phyloP scores from a whole-genome alignment of 495 filamentous ascomycete species.

The Schizothecium vesticola region DNA sequence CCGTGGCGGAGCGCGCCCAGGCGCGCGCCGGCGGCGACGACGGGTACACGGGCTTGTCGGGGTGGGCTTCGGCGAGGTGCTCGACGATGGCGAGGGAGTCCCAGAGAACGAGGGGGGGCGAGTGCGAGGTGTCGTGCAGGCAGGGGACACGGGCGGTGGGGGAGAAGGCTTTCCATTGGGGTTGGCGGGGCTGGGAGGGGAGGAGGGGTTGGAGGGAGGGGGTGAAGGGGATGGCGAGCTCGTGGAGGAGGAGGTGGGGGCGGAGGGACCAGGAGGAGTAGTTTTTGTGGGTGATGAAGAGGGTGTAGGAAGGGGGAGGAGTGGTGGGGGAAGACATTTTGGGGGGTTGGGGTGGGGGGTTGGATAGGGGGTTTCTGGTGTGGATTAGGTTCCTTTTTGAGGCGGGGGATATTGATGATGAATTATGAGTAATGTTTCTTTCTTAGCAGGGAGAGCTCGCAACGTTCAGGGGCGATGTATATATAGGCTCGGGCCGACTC shows the following conservation, averaged over 20 bases:
- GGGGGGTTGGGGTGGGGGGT: background rate
- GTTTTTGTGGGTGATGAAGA: slow-evolving; percentile 33
- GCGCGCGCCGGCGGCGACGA: slow-evolving; percentile 39
- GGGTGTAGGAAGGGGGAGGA: slow-evolving; percentile 17
- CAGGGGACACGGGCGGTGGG: slow-evolving; percentile 31
- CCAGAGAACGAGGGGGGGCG: slow-evolving; percentile 25
- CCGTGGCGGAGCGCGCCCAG: slow-evolving; percentile 44
- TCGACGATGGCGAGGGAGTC: slow-evolving; percentile 54
- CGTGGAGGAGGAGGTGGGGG: slow-evolving; percentile 29
- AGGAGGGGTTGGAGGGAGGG: slow-evolving; percentile 19
- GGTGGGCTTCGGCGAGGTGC: slow-evolving; percentile 46
- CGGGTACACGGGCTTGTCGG: slow-evolving; percentile 43
- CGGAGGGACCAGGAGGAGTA: slow-evolving; percentile 35
- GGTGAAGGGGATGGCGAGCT: slow-evolving; percentile 26
- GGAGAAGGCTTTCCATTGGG: slow-evolving; percentile 26
- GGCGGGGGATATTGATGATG: background rate
- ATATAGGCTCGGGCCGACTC: background rate
- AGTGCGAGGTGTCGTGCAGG: slow-evolving; percentile 18
- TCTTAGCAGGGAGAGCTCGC: background rate
- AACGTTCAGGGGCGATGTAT: background rate
- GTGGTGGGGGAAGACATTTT: background rate
- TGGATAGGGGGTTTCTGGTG: background rate
- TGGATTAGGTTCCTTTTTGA: no score
- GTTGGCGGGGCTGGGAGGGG: slow-evolving; percentile 15
- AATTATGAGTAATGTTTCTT: background rate